Percentiles rank a stretch among this genome's conserved stretches.
Evolutionary conservation across 1,284 basidiomycete genomes (phyloP).

Genomic region (Sanghuangporus baumii): DNA sequence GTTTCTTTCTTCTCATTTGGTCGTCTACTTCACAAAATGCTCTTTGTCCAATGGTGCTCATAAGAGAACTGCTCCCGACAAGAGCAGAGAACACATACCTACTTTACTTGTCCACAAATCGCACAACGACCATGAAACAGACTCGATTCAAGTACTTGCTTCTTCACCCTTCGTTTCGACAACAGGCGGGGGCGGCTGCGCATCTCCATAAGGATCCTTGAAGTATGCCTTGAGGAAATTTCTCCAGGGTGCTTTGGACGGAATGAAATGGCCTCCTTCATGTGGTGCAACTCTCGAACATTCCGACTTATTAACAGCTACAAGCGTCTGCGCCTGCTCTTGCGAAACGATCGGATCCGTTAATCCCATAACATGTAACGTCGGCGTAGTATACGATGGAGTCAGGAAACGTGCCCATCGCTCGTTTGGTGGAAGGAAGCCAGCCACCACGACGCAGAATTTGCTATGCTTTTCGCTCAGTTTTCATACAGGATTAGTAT

Average conservation of each 20-base stretch:
- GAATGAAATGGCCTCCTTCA: slow-evolving; percentile 81
- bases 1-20: too few species aligned
- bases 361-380: slow-evolving; percentile 75
- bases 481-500: slow-evolving; percentile 10
- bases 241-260: slow-evolving; percentile 69
- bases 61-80: too few species aligned
- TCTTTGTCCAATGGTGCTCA: too few species aligned
- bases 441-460: slow-evolving; percentile 66
- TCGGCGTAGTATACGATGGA: slow-evolving; percentile 60
- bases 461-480: slow-evolving; percentile 36
- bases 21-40: too few species aligned
- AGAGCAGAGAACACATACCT: background rate
- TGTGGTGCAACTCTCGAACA: slow-evolving; percentile 64
- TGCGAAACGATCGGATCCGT: slow-evolving; percentile 77
- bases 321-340: slow-evolving; percentile 59
- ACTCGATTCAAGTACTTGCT: background rate
- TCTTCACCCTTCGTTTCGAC: background rate
- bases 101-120: background rate
- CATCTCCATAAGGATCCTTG: slow-evolving; percentile 29
- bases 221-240: slow-evolving; percentile 58
- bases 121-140: background rate
- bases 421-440: slow-evolving; percentile 53
- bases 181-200: background rate
- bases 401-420: slow-evolving; percentile 50
- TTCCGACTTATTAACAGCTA: slow-evolving; percentile 43